A percentile compares a stretch with the other conserved stretches of the same genome.
Conservation (phyloP, 805 yeast species). For the Starmerella potacharoeniae region DNA sequence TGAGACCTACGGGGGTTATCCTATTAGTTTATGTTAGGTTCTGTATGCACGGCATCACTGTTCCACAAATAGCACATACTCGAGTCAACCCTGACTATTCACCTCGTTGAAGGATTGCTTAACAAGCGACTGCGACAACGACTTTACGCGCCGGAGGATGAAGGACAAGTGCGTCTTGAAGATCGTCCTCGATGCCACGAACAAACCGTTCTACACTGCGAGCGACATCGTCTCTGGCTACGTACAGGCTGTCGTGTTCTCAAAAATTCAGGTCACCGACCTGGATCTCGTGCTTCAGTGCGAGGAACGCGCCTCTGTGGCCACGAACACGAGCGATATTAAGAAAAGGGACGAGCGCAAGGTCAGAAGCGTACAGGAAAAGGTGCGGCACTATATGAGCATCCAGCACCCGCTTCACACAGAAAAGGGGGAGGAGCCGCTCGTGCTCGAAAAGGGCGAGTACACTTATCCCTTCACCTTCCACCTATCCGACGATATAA, state of each 20-base stretch:
- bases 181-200: constrained; percentile 3
- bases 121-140: not conserved
- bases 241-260: not conserved
- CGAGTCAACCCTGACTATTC: not conserved
- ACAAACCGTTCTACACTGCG: constrained; percentile 11
- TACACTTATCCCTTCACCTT: constrained; percentile 13
- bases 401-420: not conserved
- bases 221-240: constrained; percentile 13
- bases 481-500: constrained; percentile 6
- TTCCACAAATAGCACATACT: not conserved
- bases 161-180: constrained; percentile 1
- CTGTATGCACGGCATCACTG: too few species aligned
- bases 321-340: not conserved
- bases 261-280: not conserved
- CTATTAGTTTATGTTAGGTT: not conserved
- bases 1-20: too few species aligned
- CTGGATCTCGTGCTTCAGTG: constrained; percentile 6
- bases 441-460: constrained; percentile 11
- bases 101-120: not conserved
- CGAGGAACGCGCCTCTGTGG: constrained; percentile 9
- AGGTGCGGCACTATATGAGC: not conserved
- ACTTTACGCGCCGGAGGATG: not conserved
- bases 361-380: not conserved
- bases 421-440: not conserved
- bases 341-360: not conserved